Evolutionary conservation across 169 alveolate genomes (phyloP).

Genomic region (Neospora caninum): DNA sequence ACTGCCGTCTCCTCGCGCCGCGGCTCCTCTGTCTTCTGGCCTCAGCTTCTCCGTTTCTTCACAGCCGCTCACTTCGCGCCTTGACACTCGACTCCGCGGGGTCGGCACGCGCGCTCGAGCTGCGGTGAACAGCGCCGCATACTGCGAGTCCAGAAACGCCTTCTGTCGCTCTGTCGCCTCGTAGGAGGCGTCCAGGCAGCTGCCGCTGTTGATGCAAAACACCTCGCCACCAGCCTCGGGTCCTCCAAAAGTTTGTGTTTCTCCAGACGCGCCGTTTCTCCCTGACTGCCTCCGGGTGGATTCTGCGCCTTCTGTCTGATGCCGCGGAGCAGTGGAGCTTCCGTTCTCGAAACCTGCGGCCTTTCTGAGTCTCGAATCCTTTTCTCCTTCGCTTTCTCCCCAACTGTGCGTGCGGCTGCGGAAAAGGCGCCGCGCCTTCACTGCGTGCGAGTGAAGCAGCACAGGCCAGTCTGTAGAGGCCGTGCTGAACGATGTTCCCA

Average conservation of each 20-base stretch:
- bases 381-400: background rate
- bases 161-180: slow-evolving; percentile 10
- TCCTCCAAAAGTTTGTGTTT: too few species aligned
- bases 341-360: background rate
- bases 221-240: background rate
- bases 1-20: background rate
- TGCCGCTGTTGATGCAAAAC: background rate
- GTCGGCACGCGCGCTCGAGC: background rate
- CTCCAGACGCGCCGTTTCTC: background rate
- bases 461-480: slow-evolving; percentile 39
- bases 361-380: background rate
- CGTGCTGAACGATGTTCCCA: slow-evolving; percentile 36
- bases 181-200: slow-evolving; percentile 5
- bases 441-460: background rate
- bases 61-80: background rate
- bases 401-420: background rate
- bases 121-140: background rate
- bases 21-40: background rate
- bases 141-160: background rate
- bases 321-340: background rate
- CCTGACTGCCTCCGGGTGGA: background rate
- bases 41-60: background rate
- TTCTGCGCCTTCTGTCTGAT: background rate
- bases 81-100: background rate
- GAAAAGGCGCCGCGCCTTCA: background rate